A percentile compares a stretch with the other conserved stretches of the same genome.
Conservation (phyloP, 202 grass and related monocot genomes). For the Bolboschoenoplectus hybrid region DNA sequence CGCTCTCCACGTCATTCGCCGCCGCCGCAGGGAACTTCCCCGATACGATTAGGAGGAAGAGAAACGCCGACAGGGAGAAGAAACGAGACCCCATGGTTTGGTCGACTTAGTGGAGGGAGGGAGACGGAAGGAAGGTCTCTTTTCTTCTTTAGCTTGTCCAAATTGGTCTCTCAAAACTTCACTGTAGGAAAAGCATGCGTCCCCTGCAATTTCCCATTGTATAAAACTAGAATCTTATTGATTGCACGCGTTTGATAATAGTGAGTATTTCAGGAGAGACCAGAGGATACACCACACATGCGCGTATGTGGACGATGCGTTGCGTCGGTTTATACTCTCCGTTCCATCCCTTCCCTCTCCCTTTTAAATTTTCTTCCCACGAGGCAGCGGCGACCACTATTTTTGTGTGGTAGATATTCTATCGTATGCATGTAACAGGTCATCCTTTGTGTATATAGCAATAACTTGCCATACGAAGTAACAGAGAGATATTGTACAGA, state of each 20-base stretch:
- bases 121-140: not conserved
- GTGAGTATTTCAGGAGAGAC: slow-evolving; percentile 1
- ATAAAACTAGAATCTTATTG: not conserved
- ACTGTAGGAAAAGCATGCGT: not conserved
- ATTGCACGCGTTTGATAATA: not conserved
- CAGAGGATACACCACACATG: not conserved
- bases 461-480: not conserved
- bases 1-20: slow-evolving; percentile 60
- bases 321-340: not conserved
- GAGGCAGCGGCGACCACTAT: not conserved
- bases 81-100: slow-evolving; percentile 47
- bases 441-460: not conserved
- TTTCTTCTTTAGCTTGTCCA: not conserved
- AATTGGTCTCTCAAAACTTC: slow-evolving; percentile 13
- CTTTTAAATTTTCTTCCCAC: not conserved
- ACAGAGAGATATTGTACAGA: not conserved
- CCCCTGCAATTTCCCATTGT: slow-evolving; percentile 11
- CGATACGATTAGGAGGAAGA: slow-evolving; percentile 43
- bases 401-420: not conserved
- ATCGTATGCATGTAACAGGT: not conserved
- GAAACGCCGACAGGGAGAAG: not conserved
- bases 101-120: slow-evolving; percentile 21
- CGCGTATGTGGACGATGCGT: not conserved
- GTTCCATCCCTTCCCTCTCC: not conserved
- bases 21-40: slow-evolving; percentile 29